Percentiles rank a stretch among this genome's conserved stretches.
Conservation (phyloP, 345 rosid genomes). For the Pseudoturritis turrita region DNA sequence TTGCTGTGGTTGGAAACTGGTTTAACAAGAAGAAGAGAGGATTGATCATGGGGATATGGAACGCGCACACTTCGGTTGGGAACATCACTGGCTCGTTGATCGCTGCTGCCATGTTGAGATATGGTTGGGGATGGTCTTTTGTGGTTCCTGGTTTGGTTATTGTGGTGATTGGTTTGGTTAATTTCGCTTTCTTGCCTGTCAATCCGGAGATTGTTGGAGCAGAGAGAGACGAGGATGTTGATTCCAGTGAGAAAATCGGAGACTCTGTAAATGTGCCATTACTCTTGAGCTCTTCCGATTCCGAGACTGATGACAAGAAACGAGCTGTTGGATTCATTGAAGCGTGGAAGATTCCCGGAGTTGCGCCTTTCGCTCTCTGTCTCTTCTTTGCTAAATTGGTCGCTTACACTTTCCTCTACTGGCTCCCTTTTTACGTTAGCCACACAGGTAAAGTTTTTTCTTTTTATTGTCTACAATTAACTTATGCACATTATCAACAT, state of each 20-base stretch:
- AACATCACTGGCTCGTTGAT: slow-evolving; percentile 76
- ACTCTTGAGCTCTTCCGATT: slow-evolving; percentile 37
- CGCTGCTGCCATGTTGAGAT: slow-evolving; percentile 60
- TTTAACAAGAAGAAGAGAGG: slow-evolving; percentile 82
- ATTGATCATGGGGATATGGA: slow-evolving; percentile 87
- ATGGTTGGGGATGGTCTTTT: slow-evolving; percentile 95
- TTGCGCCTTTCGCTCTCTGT: slow-evolving; percentile 79
- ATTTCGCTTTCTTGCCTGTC: slow-evolving; percentile 70
- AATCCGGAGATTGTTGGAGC: slow-evolving; percentile 71
- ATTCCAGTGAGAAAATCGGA: slow-evolving; percentile 36
- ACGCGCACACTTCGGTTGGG: slow-evolving; percentile 85
- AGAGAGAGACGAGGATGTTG: slow-evolving; percentile 45
- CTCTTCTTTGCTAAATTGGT: slow-evolving; percentile 85
- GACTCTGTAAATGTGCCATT: slow-evolving; percentile 45
- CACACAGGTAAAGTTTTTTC: slow-evolving; percentile 64
- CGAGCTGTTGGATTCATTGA: slow-evolving; percentile 74
- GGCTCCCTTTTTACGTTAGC: slow-evolving; percentile 91
- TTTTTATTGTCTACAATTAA: too few relatives aligned
- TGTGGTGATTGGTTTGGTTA: slow-evolving; percentile 49
- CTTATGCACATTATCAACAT: neutral
- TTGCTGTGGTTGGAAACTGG: slow-evolving; percentile 93
- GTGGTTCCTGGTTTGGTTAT: slow-evolving; percentile 69
- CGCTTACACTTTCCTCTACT: slow-evolving; percentile 86
- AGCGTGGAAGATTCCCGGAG: slow-evolving; percentile 85
- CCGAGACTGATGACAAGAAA: slow-evolving; percentile 36